A percentile compares a stretch with the other conserved stretches of the same genome.
These are phyloP conservation scores for Naematelia encephala DNA, from an alignment of 768 basidiomycete species.

Conservation along the genomic window DNA sequence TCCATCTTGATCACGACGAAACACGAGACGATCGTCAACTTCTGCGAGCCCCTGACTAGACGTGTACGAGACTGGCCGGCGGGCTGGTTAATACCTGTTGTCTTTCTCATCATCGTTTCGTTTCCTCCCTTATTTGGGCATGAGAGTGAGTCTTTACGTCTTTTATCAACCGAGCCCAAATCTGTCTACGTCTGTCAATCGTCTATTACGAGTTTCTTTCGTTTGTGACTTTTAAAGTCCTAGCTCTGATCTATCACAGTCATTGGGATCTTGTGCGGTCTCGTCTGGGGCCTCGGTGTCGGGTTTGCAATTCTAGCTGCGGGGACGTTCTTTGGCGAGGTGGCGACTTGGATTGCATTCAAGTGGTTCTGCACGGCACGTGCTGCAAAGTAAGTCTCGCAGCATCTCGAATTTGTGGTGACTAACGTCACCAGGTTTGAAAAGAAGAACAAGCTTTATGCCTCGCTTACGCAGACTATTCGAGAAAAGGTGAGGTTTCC, in stretches of 20 bases:
- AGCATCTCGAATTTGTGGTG: background rate
- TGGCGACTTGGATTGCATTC: conserved; percentile 46
- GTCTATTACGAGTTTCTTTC: too few species aligned
- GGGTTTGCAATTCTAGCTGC: conserved; percentile 46
- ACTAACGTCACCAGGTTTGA: conserved; percentile 31
- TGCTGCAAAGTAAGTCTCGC: conserved; percentile 30
- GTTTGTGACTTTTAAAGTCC: too few species aligned
- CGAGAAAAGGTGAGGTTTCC: conserved; percentile 36
- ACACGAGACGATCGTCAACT: conserved; percentile 39
- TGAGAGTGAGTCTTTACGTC: conserved; percentile 25
- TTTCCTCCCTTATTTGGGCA: conserved; percentile 45
- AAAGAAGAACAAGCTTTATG: conserved; percentile 47
- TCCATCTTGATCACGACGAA: conserved; percentile 36
- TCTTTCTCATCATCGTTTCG: conserved; percentile 35
- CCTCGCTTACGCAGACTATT: conserved; percentile 42
- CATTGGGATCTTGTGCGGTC: conserved; percentile 42
- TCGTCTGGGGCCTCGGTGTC: conserved; percentile 40
- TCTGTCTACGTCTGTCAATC: too few species aligned
- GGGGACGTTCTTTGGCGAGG: conserved; percentile 46
- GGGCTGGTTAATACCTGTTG: conserved; percentile 40
- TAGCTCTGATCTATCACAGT: too few species aligned
- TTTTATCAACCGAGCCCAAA: too few species aligned
- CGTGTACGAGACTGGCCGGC: conserved; percentile 40
- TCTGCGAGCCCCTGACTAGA: conserved; percentile 28
- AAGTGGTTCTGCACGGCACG: conserved; percentile 43